Percentiles rank a stretch among this genome's conserved stretches.
phyloP scores from a whole-genome alignment of 495 filamentous ascomycete genomes.

The Ramalina peruviana region DNA sequence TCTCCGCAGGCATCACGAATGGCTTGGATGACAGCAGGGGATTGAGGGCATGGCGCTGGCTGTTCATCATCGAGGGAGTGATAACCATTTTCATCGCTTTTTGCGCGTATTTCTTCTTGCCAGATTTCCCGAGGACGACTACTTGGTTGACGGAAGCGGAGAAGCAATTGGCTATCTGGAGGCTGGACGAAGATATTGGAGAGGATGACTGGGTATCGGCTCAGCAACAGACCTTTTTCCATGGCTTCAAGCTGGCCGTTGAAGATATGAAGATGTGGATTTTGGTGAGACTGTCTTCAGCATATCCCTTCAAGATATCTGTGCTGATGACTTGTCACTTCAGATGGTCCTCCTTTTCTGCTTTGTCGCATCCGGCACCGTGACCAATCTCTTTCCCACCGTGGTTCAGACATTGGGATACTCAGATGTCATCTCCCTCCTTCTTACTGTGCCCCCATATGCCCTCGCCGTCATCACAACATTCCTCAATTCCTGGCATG shows the following conservation, averaged over 20 bases:
- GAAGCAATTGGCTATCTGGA: slow-evolving; percentile 50
- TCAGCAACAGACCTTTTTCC: slow-evolving; percentile 48
- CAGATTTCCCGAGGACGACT: slow-evolving; percentile 71
- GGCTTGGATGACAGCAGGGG: slow-evolving; percentile 30
- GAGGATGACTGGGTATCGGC: slow-evolving; percentile 57
- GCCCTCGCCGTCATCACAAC: slow-evolving; percentile 56
- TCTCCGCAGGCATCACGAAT: slow-evolving; percentile 34
- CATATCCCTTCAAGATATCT: slow-evolving; percentile 5
- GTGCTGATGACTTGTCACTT: slow-evolving; percentile 12
- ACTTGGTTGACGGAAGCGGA: slow-evolving; percentile 59
- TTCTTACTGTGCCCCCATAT: slow-evolving; percentile 67
- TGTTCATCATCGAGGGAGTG: slow-evolving; percentile 69
- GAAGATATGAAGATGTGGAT: slow-evolving; percentile 59
- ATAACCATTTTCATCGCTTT: slow-evolving; percentile 40
- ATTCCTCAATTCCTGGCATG: slow-evolving; percentile 62
- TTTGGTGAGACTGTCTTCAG: slow-evolving; percentile 32
- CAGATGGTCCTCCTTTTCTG: slow-evolving; percentile 54
- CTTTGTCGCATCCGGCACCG: slow-evolving; percentile 55
- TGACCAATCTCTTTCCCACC: slow-evolving; percentile 85
- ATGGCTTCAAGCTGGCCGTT: slow-evolving; percentile 59
- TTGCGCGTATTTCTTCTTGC: slow-evolving; percentile 46
- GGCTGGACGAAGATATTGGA: slow-evolving; percentile 66
- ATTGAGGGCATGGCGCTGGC: slow-evolving; percentile 48
- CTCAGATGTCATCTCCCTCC: slow-evolving; percentile 50
- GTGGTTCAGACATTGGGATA: slow-evolving; percentile 65